Conservation (phyloP, 169 alveolate species). For the Cystoisospora suis region DNA sequence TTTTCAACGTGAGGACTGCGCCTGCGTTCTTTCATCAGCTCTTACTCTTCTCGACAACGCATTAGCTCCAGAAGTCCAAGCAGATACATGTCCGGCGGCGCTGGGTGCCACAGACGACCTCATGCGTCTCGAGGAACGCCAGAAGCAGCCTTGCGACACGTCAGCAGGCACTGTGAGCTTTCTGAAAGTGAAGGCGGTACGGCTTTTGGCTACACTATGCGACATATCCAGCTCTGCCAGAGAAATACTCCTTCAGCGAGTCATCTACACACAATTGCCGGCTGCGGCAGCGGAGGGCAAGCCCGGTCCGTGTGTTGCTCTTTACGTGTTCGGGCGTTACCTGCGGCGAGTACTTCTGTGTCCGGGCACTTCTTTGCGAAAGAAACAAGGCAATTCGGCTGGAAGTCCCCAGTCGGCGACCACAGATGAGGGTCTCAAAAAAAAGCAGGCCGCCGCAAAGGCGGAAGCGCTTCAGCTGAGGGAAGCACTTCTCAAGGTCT, state of each 20-base stretch:
- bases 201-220: neutral
- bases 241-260: neutral
- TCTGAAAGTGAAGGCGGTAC: neutral
- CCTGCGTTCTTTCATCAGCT: neutral
- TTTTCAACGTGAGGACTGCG: neutral
- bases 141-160: neutral
- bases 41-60: neutral
- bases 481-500: neutral
- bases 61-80: neutral
- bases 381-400: neutral
- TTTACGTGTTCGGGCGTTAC: neutral
- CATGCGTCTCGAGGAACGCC: neutral
- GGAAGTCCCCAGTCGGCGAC: neutral
- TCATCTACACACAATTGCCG: neutral
- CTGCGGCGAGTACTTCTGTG: neutral
- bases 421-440: neutral
- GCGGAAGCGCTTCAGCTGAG: neutral
- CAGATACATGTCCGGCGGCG: neutral
- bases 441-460: neutral
- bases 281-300: neutral
- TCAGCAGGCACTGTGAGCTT: neutral
- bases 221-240: neutral
- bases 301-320: neutral
- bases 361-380: neutral
- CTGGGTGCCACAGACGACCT: neutral